Evolutionary conservation across 768 basidiomycete genomes (phyloP), one percentile per base, ranked within the genome.

Genomic region (Suillus occidentalis): DNA sequence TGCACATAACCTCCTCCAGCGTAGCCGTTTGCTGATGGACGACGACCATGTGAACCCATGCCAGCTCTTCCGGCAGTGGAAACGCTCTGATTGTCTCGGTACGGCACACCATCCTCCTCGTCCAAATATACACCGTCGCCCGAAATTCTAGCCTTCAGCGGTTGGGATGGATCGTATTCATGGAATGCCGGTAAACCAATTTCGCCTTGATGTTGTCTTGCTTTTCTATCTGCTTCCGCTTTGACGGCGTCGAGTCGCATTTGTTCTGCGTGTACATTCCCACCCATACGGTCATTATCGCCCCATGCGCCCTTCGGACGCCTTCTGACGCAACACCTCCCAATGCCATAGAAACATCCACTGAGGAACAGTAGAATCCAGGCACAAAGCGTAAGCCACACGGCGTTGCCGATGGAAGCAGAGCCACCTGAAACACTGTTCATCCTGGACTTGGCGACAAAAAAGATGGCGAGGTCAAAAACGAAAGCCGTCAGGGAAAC

Each of bases 391-490:
- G 93, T 94, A 55, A 98, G 80, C 96, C 96, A 98, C 50, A 96
- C 85, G 25, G 91, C 94, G 65, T 84, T 89, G n/a, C 96, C 96
- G 9, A 96, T 90, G 22, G 82, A 78, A 0, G 97, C 95, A 0
- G 82, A 82, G 6, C 92, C 95, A 22, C 94, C 89, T 5, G 81
- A 69, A n/a, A 87, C 84, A 20, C 71, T 66, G 74, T 92, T 91
- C 75, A 99, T 90, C 61, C 95, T 87, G 52, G 91, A 80, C 72
- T 90, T 95, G 64, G 92, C 92, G 63, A 97, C 78, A 81, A 93
- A 94, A 80, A 98, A 99, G 64, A 97, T 80, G 69, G 86, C 91
- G 64, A 98, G 78, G 76, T 99, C 97, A 76, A 98, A 95, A 39
- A 97, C 86, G 77, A 98, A 96, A 6, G 96, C 95, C 52, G 93